phyloP scores from a whole-genome alignment of 116 monocot species.

The Posidonia oceanica region DNA sequence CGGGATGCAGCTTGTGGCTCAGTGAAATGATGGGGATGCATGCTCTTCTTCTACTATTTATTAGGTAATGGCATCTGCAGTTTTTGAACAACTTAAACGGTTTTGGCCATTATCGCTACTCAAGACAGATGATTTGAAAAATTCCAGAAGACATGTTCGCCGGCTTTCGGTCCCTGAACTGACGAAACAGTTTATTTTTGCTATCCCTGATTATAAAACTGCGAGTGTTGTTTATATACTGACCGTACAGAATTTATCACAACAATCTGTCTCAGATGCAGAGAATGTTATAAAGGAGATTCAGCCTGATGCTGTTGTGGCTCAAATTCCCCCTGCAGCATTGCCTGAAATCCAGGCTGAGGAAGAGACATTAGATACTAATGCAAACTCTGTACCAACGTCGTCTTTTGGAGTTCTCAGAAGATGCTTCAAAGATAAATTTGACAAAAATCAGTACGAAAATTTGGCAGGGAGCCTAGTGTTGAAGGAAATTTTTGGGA shows the following conservation, averaged over 20 bases:
- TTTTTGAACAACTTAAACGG: constrained; percentile 35
- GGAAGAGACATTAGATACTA: constrained; percentile 27
- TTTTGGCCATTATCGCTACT: constrained; percentile 70
- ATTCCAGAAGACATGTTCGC: constrained; percentile 40
- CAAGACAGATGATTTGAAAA: constrained; percentile 63
- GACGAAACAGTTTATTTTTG: constrained; percentile 82
- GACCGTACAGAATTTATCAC: constrained; percentile 61
- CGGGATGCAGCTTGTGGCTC: not conserved
- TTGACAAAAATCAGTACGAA: constrained; percentile 61
- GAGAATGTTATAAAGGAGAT: constrained; percentile 66
- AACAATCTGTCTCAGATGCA: constrained; percentile 63
- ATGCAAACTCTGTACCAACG: constrained; percentile 43
- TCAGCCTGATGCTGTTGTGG: constrained; percentile 60
- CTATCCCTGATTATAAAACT: constrained; percentile 39
- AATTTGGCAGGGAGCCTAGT: constrained; percentile 60
- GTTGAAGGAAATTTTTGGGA: constrained; percentile 77
- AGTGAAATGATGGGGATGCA: not conserved
- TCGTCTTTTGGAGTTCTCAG: constrained; percentile 64
- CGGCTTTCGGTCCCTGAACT: constrained; percentile 46
- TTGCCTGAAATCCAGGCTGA: constrained; percentile 52
- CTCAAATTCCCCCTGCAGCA: constrained; percentile 48
- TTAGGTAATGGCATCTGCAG: constrained; percentile 32
- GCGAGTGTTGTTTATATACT: constrained; percentile 50
- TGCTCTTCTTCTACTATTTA: constrained; percentile 9
- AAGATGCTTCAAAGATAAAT: constrained; percentile 52